phyloP scores from a whole-genome alignment of 2,329 filamentous ascomycete genomes.

The Scytalidium lignicola region DNA sequence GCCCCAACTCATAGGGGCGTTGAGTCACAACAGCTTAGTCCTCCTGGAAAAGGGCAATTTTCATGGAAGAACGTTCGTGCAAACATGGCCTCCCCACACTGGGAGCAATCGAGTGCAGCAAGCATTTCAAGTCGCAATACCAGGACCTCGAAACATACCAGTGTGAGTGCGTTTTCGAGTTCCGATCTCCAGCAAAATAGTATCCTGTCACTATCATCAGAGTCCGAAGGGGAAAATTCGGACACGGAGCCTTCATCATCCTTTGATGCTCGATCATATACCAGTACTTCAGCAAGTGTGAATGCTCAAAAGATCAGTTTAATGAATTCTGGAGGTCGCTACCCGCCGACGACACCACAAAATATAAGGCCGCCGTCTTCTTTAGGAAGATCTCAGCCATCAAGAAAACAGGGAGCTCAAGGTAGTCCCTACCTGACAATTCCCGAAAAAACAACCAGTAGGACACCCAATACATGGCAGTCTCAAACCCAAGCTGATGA shows the following conservation, averaged over 20 bases:
- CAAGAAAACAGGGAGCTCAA: slow-evolving; percentile 6
- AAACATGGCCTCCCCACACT: slow-evolving; percentile 13
- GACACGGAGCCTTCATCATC: slow-evolving; percentile 9
- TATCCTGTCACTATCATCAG: slow-evolving; percentile 27
- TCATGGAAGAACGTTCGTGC: slow-evolving; percentile 24
- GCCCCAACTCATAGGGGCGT: not conserved
- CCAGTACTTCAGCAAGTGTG: not conserved
- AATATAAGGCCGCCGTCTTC: not conserved
- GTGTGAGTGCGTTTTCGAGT: slow-evolving; percentile 21
- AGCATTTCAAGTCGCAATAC: slow-evolving; percentile 28
- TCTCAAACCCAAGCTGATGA: slow-evolving; percentile 1
- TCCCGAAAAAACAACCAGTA: slow-evolving; percentile 8
- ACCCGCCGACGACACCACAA: not conserved
- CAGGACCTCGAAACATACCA: slow-evolving; percentile 23
- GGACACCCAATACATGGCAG: slow-evolving; percentile 12
- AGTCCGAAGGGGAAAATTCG: slow-evolving; percentile 15
- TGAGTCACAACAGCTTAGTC: not conserved
- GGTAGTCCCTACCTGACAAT: slow-evolving; percentile 12
- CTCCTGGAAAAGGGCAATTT: slow-evolving; percentile 12
- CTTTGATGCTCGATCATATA: not conserved
- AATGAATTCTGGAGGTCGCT: not conserved
- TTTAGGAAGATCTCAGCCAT: slow-evolving; percentile 3
- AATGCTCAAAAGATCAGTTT: not conserved
- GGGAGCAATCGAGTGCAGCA: slow-evolving; percentile 21
- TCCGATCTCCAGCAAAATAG: slow-evolving; percentile 25